Percentiles rank a stretch among this genome's conserved stretches.
Evolutionary conservation across 306 rosid species (phyloP).

Genomic region (Adenanthera pavonina): DNA sequence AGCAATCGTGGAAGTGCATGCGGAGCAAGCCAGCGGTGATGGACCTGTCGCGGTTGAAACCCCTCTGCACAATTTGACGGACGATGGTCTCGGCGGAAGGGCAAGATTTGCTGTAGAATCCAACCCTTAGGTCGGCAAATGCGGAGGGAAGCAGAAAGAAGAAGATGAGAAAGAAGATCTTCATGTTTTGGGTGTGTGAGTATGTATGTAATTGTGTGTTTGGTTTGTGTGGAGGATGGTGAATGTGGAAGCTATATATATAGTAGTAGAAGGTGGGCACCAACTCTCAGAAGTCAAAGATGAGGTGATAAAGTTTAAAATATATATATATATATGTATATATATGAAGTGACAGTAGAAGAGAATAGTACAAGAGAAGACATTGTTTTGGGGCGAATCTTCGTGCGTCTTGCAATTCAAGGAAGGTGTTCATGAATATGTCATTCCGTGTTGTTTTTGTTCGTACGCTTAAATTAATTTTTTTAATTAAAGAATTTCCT

Average conservation of each 20-base stretch:
- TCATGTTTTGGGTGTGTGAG: constrained; percentile 16
- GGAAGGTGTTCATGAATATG: background rate
- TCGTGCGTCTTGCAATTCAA: background rate
- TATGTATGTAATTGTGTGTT: background rate
- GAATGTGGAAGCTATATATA: constrained; percentile 19
- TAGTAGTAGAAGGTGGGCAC: background rate
- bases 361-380: background rate
- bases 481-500: background rate
- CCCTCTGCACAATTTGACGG: constrained; percentile 43
- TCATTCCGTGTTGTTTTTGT: background rate
- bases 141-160: constrained; percentile 39
- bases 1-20: constrained; percentile 73
- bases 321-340: too few relatives aligned
- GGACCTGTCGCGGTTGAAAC: constrained; percentile 39
- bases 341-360: background rate
- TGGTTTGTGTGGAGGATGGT: background rate
- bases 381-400: background rate
- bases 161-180: constrained; percentile 25
- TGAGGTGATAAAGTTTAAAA: background rate
- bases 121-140: constrained; percentile 45
- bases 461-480: background rate
- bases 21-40: constrained; percentile 56
- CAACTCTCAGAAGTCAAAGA: background rate
- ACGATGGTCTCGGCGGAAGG: constrained; percentile 54
- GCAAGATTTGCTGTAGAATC: constrained; percentile 53